phyloP scores from a whole-genome alignment of 768 basidiomycete species.

The Boletus rubescentipes region DNA sequence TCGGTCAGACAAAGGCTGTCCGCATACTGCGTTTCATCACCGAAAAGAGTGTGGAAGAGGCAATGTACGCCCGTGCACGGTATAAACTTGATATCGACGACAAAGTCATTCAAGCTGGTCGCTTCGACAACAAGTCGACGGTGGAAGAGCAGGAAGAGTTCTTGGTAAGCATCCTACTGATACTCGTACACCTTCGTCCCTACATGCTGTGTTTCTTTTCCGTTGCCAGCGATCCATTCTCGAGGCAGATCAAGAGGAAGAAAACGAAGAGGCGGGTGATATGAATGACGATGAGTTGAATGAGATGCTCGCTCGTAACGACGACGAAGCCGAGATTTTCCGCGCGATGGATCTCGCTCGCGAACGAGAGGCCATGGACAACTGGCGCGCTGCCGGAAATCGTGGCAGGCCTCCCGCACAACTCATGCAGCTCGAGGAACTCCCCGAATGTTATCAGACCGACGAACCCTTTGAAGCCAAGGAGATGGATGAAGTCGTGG shows the following conservation, averaged over 20 bases:
- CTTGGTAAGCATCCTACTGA: slow-evolving; percentile 50
- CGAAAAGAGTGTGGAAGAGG: slow-evolving; percentile 97
- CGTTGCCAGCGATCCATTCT: slow-evolving; percentile 75
- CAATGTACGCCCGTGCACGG: slow-evolving; percentile 92
- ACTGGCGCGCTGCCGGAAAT: slow-evolving; percentile 72
- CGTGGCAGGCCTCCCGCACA: slow-evolving; percentile 74
- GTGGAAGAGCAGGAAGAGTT: slow-evolving; percentile 98
- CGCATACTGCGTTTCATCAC: slow-evolving; percentile 96
- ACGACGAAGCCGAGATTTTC: slow-evolving; percentile 76
- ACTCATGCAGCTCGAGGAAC: slow-evolving; percentile 84
- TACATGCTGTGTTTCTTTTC: slow-evolving; percentile 7
- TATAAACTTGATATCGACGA: slow-evolving; percentile 98
- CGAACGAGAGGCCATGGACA: slow-evolving; percentile 59
- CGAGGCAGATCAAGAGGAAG: slow-evolving; percentile 87
- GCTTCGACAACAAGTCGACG: slow-evolving; percentile 98
- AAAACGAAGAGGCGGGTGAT: slow-evolving; percentile 86
- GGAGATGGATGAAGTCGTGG: slow-evolving; percentile 46
- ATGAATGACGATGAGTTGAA: slow-evolving; percentile 97
- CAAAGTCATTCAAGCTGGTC: slow-evolving; percentile 98
- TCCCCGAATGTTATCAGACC: slow-evolving; percentile 88
- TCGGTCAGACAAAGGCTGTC: slow-evolving; percentile 98
- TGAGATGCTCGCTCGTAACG: slow-evolving; percentile 82
- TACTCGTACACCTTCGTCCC: not conserved
- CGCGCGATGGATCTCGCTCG: slow-evolving; percentile 80
- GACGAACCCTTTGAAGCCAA: slow-evolving; percentile 79